Percentiles rank a stretch among this genome's conserved stretches.
Evolutionary conservation across 2,329 filamentous ascomycete genomes (phyloP).

Genomic region (Fusarium sp.): DNA sequence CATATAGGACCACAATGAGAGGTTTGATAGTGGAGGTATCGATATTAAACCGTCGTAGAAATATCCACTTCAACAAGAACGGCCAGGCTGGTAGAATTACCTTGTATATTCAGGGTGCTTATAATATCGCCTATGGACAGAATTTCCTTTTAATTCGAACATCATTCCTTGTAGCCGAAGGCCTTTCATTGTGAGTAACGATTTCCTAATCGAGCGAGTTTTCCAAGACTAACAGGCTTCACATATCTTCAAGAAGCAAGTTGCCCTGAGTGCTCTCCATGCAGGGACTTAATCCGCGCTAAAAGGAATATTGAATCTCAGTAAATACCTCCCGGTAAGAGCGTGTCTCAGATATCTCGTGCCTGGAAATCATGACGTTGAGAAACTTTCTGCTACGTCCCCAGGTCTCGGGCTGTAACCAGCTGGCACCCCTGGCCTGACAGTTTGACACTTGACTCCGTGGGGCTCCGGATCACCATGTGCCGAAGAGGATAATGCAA

Average conservation of each 20-base stretch:
- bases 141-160: background rate
- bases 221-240: background rate
- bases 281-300: background rate
- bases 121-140: background rate
- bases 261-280: too few relatives aligned
- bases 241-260: background rate
- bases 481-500: constrained; percentile 38
- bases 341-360: constrained; percentile 29
- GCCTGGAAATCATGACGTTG: constrained; percentile 36
- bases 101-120: background rate
- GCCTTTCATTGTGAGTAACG: background rate
- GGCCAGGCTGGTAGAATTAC: background rate
- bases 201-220: background rate
- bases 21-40: background rate
- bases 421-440: constrained; percentile 37
- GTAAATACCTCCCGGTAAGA: constrained; percentile 9
- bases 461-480: constrained; percentile 41
- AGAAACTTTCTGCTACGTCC: constrained; percentile 36
- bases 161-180: background rate
- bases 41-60: background rate
- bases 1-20: background rate
- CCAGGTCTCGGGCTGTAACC: constrained; percentile 33
- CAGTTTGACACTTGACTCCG: constrained; percentile 1
- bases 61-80: background rate
- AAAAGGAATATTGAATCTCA: background rate